Conservation (phyloP, 2,329 filamentous ascomycete species). For the Meredithiella fracta region DNA sequence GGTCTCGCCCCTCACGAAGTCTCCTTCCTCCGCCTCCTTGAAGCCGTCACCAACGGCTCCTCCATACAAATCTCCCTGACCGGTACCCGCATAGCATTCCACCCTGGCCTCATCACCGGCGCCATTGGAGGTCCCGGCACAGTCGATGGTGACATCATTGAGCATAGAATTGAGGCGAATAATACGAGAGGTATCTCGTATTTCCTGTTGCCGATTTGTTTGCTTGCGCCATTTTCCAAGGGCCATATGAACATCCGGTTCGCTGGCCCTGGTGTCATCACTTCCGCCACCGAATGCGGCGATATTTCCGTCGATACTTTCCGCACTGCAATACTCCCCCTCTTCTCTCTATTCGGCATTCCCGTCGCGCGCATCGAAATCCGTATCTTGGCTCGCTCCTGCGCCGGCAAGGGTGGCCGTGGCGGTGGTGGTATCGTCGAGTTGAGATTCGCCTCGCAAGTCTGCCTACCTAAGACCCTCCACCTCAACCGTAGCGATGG, state of each 20-base stretch:
- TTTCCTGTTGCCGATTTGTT: constrained; percentile 75
- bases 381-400: constrained; percentile 63
- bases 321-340: constrained; percentile 75
- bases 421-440: constrained; percentile 89
- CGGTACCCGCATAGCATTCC: constrained; percentile 81
- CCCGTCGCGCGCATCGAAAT: constrained; percentile 65
- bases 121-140: constrained; percentile 61
- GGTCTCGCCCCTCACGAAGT: constrained; percentile 86
- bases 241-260: constrained; percentile 80
- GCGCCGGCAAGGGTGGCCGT: constrained; percentile 54
- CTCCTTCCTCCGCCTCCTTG: constrained; percentile 86
- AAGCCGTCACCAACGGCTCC: constrained; percentile 86
- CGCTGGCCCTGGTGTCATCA: constrained; percentile 82
- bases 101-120: constrained; percentile 82
- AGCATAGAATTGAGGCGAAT: constrained; percentile 61
- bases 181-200: constrained; percentile 75
- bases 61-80: constrained; percentile 93
- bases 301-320: constrained; percentile 89
- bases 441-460: constrained; percentile 80
- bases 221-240: constrained; percentile 88
- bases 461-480: constrained; percentile 82
- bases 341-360: constrained; percentile 85
- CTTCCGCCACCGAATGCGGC: constrained; percentile 62
- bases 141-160: constrained; percentile 53
- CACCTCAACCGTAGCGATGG: constrained; percentile 71